Evolutionary conservation across 345 rosid species (phyloP), one percentile per base, ranked within the genome.

Genomic region (Euphorbia peplus): DNA sequence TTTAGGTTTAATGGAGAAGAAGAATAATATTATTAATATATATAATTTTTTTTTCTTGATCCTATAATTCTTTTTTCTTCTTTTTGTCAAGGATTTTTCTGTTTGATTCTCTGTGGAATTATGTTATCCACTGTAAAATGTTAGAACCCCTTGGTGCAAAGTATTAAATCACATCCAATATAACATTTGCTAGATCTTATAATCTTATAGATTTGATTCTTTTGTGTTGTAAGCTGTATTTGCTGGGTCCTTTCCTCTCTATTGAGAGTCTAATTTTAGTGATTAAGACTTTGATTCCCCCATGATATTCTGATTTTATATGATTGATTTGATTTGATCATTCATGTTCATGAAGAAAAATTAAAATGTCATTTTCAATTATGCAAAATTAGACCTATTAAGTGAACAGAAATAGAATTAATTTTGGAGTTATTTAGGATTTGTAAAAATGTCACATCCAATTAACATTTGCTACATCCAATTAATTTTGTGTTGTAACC

Each of bases 191-290:
- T 74, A 69, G 76, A 84, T 82, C 61, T n/a, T n/a, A n/a, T n/a
- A n/a, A n/a, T n/a, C n/a, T n/a, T n/a, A n/a, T n/a, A n/a, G n/a
- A n/a, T n/a, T n/a, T n/a, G n/a, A n/a, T n/a, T n/a, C n/a, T n/a
- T n/a, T 70, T 57, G 73, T 81, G 92, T 82, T 90, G 83, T 74
- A 82, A 87, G 98, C 95, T 92, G 96, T 78, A 70, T 78, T 18
- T 82, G 90, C 61, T 80, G 83, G 72, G 52, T 55, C 9, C 22
- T 25, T 61, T 42, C n/a, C n/a, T n/a, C n/a, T n/a, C 46, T 68
- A 65, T 67, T 13, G 65, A 73, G 79, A 78, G 83, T 82, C 84
- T 74, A 75, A 77, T 75, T 65, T 58, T 32, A 79, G 80, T 80
- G 92, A 87, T 83, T 82, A 85, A 59, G 86, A 78, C 83, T 59